These are phyloP conservation scores for Monosporascus ibericus DNA, from an alignment of 2,329 filamentous ascomycete genomes.

Conservation along the genomic window DNA sequence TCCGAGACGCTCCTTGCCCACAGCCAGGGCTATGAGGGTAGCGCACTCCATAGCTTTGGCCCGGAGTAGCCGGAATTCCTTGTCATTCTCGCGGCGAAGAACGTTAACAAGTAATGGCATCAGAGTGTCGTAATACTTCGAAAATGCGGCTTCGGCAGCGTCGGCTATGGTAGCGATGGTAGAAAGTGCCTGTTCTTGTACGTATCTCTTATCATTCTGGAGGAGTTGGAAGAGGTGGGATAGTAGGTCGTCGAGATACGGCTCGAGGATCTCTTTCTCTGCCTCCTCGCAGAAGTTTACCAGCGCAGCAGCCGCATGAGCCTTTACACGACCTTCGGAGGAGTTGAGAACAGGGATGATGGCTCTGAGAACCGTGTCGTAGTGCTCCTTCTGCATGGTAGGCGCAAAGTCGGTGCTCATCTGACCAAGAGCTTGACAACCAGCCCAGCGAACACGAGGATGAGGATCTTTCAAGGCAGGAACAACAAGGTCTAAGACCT, in stretches of 20 bases:
- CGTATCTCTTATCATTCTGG: constrained; percentile 88
- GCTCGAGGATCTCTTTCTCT: constrained; percentile 84
- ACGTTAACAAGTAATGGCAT: constrained; percentile 95
- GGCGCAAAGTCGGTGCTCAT: constrained; percentile 99
- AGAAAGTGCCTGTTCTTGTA: constrained; percentile 94
- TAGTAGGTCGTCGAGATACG: constrained; percentile 84
- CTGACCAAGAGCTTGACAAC: constrained; percentile 96
- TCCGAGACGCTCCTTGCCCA: constrained; percentile 88
- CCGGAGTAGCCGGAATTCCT: constrained; percentile 83
- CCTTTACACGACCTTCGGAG: constrained; percentile 87
- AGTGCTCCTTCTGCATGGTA: constrained; percentile 95
- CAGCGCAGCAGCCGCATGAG: constrained; percentile 92
- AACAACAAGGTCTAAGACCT: constrained; percentile 91
- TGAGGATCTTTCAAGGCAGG: constrained; percentile 86
- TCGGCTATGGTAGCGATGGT: constrained; percentile 99
- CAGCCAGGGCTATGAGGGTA: constrained; percentile 88
- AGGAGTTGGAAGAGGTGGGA: constrained; percentile 81
- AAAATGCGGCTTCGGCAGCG: constrained; percentile 89
- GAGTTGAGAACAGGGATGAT: constrained; percentile 91
- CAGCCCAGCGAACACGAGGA: constrained; percentile 91
- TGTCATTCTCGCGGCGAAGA: constrained; percentile 81
- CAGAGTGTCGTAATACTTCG: constrained; percentile 89
- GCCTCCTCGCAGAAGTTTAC: constrained; percentile 99
- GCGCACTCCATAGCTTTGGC: constrained; percentile 99
- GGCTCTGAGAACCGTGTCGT: constrained; percentile 77